Percentiles rank a stretch among this genome's conserved stretches.
phyloP scores from a whole-genome alignment of 495 filamentous ascomycete genomes.

The Letharia columbiana region DNA sequence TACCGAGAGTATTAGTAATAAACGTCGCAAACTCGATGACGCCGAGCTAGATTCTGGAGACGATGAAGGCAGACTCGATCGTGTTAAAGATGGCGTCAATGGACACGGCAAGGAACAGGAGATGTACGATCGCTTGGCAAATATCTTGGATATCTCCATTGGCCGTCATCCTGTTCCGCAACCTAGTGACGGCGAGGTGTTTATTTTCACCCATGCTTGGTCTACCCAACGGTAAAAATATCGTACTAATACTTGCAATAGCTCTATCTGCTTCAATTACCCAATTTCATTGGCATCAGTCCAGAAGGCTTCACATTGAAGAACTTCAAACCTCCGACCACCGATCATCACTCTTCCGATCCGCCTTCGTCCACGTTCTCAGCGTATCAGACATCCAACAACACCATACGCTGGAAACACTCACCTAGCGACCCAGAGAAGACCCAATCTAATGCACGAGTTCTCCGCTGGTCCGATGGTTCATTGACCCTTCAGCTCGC shows the following conservation, averaged over 20 bases:
- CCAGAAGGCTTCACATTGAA: conserved; percentile 64
- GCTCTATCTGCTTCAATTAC: conserved; percentile 72
- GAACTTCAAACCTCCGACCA: conserved; percentile 57
- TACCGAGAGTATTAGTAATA: conserved; percentile 21
- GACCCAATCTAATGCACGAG: conserved; percentile 66
- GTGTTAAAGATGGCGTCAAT: conserved; percentile 39
- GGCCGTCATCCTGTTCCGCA: conserved; percentile 60
- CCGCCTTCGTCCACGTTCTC: conserved; percentile 39
- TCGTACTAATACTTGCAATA: conserved; percentile 29
- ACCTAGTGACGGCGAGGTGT: conserved; percentile 58
- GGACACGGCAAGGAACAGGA: conserved; percentile 38
- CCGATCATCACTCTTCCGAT: conserved; percentile 42
- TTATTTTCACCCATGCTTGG: conserved; percentile 2
- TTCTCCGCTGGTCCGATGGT: conserved; percentile 78
- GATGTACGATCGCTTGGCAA: conserved; percentile 42
- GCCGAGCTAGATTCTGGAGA: conserved; percentile 75
- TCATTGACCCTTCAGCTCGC: conserved; percentile 72
- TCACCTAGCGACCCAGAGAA: conserved; percentile 50
- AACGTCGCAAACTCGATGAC: conserved; percentile 54
- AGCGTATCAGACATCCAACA: conserved; percentile 56
- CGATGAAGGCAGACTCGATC: conserved; percentile 52
- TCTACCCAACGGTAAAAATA: background rate
- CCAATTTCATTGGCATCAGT: conserved; percentile 68
- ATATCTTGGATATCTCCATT: conserved; percentile 51
- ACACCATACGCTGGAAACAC: conserved; percentile 61